Base-by-base conservation (phyloP, 257 asterid genomes). In the Fraxinus pennsylvanica region DNA sequence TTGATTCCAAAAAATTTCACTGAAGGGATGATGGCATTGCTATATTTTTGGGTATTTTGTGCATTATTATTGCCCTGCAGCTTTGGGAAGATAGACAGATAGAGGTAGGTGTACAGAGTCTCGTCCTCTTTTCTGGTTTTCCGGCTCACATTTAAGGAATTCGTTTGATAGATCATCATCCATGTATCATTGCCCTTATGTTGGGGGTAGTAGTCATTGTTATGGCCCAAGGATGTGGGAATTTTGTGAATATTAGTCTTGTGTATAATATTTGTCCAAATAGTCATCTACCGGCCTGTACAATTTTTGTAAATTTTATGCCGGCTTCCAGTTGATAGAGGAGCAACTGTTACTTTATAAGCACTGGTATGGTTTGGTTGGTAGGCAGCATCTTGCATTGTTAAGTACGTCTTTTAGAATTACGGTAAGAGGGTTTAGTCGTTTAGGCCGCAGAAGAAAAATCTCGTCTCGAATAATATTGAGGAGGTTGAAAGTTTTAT, bases 201-300 rank as follows among this genome's bases (percentile, higher is more conserved):
- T 66, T 80, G 71, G 86, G 86, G 90, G 90, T 85, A 79, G 92
- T 81, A 82, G 65, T 76, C 81, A 86, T 88, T 84, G 86, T 85
- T 84, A 81, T 86, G 90, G 96, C 96, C 94, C 54, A 89, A 90
- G 96, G 96, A 95, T 90, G 87, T 85, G 81, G 88, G 87, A 79
- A 80, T 86, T 81, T 89, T 90, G 95, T 90, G 89, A 86, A 90
- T 88, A 87, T 77, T 72, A 81, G 82, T 81, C 82, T 57, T 63
- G 81, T 81, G 68, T 82, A 84, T 81, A 25, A 70, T 74, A 79
- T 75, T 80, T 68, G 76, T 79, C 73, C n/a, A 72, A 80, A 74
- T 59, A 8, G 67, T 59, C 67, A 22, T 57, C 73, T 35, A 74
- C 78, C 77, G 4, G 78, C 76, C 82, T 43, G 33, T 73, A 72